A percentile compares a stretch with the other conserved stretches of the same genome.
These are phyloP conservation scores for Pythium rhizo-oryzae DNA, from an alignment of 352 stramenopile genomes.

Conservation along the genomic window DNA sequence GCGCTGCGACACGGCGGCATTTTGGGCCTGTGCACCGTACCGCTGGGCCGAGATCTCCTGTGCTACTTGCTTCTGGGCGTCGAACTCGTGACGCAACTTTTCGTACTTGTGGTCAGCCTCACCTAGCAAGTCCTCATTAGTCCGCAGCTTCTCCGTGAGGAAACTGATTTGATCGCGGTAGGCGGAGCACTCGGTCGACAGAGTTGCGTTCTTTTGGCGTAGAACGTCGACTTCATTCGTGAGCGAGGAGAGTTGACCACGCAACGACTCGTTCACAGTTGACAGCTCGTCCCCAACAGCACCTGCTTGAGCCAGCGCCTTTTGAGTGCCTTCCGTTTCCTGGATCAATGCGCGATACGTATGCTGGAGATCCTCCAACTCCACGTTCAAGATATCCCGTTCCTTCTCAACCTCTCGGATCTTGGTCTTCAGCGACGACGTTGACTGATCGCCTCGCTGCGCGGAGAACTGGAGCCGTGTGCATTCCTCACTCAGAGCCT, in stretches of 20 bases:
- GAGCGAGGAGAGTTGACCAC: conserved; percentile 54
- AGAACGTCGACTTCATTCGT: conserved; percentile 62
- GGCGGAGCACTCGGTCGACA: conserved; percentile 54
- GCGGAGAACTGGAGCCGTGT: conserved; percentile 57
- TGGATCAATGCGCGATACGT: conserved; percentile 75
- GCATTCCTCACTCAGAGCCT: conserved; percentile 84
- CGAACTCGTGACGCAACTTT: conserved; percentile 41
- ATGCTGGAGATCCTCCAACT: conserved; percentile 75
- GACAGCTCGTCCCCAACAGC: conserved; percentile 60
- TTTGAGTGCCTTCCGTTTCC: conserved; percentile 73
- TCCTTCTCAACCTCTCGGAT: conserved; percentile 66
- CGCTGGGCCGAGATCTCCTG: conserved; percentile 81
- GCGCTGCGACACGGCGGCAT: conserved; percentile 69
- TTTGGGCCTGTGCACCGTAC: conserved; percentile 76
- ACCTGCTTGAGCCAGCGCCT: conserved; percentile 54
- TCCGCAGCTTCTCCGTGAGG: conserved; percentile 72
- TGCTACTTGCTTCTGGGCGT: conserved; percentile 67
- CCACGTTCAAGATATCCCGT: conserved; percentile 68
- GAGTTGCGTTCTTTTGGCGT: conserved; percentile 55
- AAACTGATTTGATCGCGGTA: conserved; percentile 85
- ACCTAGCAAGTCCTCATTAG: conserved; percentile 44
- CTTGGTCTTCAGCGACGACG: conserved; percentile 53
- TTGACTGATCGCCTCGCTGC: conserved; percentile 54
- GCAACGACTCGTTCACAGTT: conserved; percentile 67
- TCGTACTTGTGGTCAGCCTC: conserved; percentile 34